phyloP scores from a whole-genome alignment of 1,284 basidiomycete species.

The Neotropicomus parvogracilis region DNA sequence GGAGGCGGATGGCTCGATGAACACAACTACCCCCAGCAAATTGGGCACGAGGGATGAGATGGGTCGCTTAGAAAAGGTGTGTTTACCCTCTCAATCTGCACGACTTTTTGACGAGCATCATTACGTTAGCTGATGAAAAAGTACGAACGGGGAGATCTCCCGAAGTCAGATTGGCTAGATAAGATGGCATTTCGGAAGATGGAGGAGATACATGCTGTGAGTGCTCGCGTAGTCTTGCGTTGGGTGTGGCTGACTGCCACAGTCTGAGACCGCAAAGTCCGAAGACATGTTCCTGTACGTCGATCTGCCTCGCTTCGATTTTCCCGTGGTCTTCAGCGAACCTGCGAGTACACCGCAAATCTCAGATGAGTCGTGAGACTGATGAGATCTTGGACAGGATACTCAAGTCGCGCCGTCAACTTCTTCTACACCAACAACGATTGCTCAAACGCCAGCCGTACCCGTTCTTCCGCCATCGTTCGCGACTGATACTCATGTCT shows the following conservation, averaged over 20 bases:
- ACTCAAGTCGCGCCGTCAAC: conserved; percentile 38
- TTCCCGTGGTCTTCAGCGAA: conserved; percentile 96
- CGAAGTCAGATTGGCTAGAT: conserved; percentile 94
- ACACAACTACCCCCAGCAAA: conserved; percentile 86
- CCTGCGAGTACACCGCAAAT: conserved; percentile 46
- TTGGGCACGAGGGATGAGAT: conserved; percentile 80
- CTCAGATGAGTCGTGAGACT: not conserved
- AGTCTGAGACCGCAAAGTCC: conserved; percentile 87
- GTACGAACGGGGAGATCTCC: conserved; percentile 91
- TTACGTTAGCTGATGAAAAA: conserved; percentile 82
- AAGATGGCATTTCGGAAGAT: conserved; percentile 90
- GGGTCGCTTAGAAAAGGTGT: conserved; percentile 89
- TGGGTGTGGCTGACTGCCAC: conserved; percentile 1
- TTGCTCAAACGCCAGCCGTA: conserved; percentile 41
- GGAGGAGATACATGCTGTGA: conserved; percentile 85
- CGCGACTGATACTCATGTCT: conserved; percentile 66
- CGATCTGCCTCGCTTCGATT: conserved; percentile 95
- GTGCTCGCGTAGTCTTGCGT: conserved; percentile 25
- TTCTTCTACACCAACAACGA: conserved; percentile 35
- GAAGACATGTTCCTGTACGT: conserved; percentile 91
- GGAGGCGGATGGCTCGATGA: conserved; percentile 81
- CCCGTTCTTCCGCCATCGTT: conserved; percentile 49
- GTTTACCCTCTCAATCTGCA: conserved; percentile 13
- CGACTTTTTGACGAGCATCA: not conserved
- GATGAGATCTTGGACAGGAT: conserved; percentile 28